Evolutionary conservation across 306 rosid genomes (phyloP), one percentile per base, ranked within the genome.

Genomic region (Mucuna pruriens): DNA sequence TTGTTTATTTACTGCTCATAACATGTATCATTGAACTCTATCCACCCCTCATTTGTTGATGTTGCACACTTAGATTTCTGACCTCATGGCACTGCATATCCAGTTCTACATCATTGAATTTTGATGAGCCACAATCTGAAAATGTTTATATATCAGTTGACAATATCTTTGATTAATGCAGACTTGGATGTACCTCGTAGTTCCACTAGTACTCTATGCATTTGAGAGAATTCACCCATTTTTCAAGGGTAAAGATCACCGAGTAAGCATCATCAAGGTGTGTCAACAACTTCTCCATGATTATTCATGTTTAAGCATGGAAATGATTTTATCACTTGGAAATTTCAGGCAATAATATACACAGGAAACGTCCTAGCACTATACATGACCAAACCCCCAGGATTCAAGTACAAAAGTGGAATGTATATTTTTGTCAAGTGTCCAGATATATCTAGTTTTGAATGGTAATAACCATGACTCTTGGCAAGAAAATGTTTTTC

Each of bases 141-240:
- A 71, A 25, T 38, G 72, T 20, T 23, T 48, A 31, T 29, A 46
- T 38, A 71, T 75, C 49, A 29, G 15, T 26, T 85, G 13, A 15
- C 45, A 39, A 23, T 9, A 72, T 60, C 40, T 66, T 63, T 77
- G 73, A 54, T 76, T 29, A 26, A 10, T 78, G 85, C 94, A 95
- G 99, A 91, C 99, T 74, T 95, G 99, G 99, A 95, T 95, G 99
- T 95, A 95, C 86, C 75, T 90, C 25, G 79, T 71, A 55, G 64
- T 86, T 58, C 99, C 97, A 51, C 38, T 90, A 34, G 9, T 75
- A 17, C 82, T 95, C 75, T 93, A 95, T 67, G 90, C 91, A 9
- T 68, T 40, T 5, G 99, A 95, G 86, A 86, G 98, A 45, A 15
- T 69, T 64, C 75, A 85, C 61, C 88, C 88, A 55, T 25, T 87